Evolutionary conservation across 2,329 filamentous ascomycete species (phyloP).

Genomic region (Alternaria panax): DNA sequence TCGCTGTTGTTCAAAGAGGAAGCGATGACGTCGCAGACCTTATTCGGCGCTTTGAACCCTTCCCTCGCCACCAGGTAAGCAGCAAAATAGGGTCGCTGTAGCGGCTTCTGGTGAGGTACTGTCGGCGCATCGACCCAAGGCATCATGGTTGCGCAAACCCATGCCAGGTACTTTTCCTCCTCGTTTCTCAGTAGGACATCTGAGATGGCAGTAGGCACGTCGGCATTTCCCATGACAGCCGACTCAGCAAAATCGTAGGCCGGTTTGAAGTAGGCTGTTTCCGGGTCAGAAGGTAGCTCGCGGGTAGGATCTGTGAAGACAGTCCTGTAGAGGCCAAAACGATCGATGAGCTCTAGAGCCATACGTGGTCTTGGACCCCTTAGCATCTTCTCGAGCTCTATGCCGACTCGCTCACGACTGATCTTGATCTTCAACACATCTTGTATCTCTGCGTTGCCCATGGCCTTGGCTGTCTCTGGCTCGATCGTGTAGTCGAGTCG

Average conservation of each 20-base stretch:
- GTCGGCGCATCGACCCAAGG: conserved; percentile 71
- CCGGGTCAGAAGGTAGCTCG: conserved; percentile 61
- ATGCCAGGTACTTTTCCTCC: conserved; percentile 74
- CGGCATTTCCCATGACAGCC: conserved; percentile 14
- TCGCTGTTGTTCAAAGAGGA: conserved; percentile 68
- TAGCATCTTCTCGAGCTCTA: conserved; percentile 91
- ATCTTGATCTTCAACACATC: conserved; percentile 85
- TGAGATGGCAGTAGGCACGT: conserved; percentile 52
- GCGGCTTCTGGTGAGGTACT: conserved; percentile 58
- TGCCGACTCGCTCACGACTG: conserved; percentile 85
- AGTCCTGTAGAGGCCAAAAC: conserved; percentile 71
- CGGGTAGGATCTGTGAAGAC: conserved; percentile 75
- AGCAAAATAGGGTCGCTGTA: conserved; percentile 49
- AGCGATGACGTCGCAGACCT: conserved; percentile 71
- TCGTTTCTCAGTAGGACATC: conserved; percentile 64
- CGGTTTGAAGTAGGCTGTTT: conserved; percentile 66
- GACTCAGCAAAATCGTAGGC: conserved; percentile 68
- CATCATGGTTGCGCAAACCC: conserved; percentile 76
- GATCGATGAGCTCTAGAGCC: conserved; percentile 71
- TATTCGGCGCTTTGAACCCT: conserved; percentile 81
- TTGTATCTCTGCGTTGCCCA: conserved; percentile 81
- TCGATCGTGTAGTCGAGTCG: conserved; percentile 83
- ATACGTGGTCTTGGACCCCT: conserved; percentile 68
- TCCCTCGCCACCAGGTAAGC: conserved; percentile 73
- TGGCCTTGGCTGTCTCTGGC: conserved; percentile 69